These are phyloP conservation scores for Leishmania aethiopica DNA, from an alignment of 208 protist genomes.

Conservation along the genomic window DNA sequence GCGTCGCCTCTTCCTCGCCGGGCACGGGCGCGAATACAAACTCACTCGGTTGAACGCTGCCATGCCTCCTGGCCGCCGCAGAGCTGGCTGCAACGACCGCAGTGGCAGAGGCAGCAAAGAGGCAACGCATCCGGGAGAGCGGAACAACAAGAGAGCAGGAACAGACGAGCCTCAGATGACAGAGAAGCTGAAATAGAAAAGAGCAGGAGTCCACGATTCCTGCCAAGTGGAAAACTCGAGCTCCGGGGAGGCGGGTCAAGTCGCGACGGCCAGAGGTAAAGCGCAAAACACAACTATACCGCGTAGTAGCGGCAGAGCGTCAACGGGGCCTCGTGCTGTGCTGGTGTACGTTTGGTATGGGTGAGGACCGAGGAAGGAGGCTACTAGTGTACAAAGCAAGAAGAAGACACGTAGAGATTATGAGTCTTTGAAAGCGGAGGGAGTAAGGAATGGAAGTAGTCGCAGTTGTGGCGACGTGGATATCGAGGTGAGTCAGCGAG, in stretches of 20 bases:
- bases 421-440: background rate
- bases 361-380: background rate
- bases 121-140: conserved; percentile 15
- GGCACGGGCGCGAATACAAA: conserved; percentile 36
- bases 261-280: background rate
- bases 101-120: background rate
- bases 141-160: background rate
- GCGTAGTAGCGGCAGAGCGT: background rate
- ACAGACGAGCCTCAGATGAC: background rate
- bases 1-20: conserved; percentile 38
- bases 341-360: background rate
- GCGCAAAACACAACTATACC: background rate
- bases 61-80: conserved; percentile 23
- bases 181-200: background rate
- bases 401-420: background rate
- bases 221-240: background rate
- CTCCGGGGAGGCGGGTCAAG: no score
- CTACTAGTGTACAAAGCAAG: background rate
- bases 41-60: conserved; percentile 37
- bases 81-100: background rate
- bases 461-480: background rate
- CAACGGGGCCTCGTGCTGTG: background rate
- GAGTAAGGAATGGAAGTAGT: no score
- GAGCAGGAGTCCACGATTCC: no score
- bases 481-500: background rate